phyloP scores from a whole-genome alignment of 441 rosid genomes.

The Mallotus japonicus region DNA sequence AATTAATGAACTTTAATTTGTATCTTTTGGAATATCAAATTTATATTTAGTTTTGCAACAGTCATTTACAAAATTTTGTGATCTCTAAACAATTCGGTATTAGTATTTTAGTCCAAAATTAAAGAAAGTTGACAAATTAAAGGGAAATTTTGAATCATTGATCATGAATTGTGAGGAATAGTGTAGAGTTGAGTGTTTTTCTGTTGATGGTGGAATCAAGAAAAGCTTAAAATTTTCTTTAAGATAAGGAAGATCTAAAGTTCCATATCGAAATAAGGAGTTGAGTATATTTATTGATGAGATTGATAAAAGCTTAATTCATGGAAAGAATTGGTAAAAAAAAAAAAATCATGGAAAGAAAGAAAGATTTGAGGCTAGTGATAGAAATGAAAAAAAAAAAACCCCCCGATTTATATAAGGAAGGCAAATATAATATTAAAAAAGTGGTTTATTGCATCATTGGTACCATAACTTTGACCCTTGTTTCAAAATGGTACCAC shows the following conservation, averaged over 20 bases:
- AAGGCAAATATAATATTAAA: conserved; percentile 36
- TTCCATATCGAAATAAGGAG: conserved; percentile 20
- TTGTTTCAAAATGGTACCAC: no score
- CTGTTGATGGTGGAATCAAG: conserved; percentile 27
- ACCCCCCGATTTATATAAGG: conserved; percentile 36
- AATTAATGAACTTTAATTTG: no score
- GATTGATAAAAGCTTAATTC: conserved; percentile 31
- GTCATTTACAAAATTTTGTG: no score
- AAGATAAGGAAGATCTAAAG: conserved; percentile 31
- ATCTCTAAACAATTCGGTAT: no score
- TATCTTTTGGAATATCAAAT: no score
- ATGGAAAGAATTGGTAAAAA: conserved; percentile 26
- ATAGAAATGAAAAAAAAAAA: conserved; percentile 34
- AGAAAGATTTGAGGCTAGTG: conserved; percentile 36
- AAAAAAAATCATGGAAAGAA: no score
- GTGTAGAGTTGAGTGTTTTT: conserved; percentile 23
- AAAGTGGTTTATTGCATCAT: no score
- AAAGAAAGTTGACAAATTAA: not conserved
- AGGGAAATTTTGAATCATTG: conserved; percentile 17
- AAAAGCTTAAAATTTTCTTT: conserved; percentile 30
- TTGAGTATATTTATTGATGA: conserved; percentile 24
- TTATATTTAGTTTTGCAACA: no score
- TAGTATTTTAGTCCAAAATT: no score
- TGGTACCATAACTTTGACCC: no score
- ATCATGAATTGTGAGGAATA: conserved; percentile 23